Base-by-base conservation (phyloP, 2,329 filamentous ascomycete species). In the Arthrinium puccinioides region DNA sequence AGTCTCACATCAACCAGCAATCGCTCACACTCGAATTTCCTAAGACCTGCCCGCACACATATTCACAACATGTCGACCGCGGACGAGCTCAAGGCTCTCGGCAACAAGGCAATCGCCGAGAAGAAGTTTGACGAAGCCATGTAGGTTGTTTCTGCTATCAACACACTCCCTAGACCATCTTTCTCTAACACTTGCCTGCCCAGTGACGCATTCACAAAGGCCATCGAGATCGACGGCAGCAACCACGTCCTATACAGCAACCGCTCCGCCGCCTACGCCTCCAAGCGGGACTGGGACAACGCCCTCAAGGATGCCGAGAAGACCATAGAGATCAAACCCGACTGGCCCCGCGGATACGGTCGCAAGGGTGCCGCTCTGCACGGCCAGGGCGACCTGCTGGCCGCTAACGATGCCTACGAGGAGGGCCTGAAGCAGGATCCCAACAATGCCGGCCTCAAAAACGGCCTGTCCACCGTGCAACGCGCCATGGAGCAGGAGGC, bases 231-330 rank as follows among this genome's bases (percentile, higher is more conserved):
- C 55, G 86, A 96, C 46, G 83, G 89, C 34, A 68, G 72, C 44
- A 98, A 98, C 64, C 92, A 98, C 64, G 90, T 98, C 50, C 84
- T 98, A 40, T 98, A 90, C 75, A 97, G 89, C 57, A 98, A 98
- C 69, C 82, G 92, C 51, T 97, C 92, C 21, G 92, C 79, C 40
- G 79, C 79, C 31, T 78, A 94, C 57, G 87, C 90, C 30, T 96
- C 92, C 37, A 84, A 95, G 64, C 87, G 82, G 62, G 79, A 97
- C 41, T 98, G 85, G 72, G 70, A 84, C 46, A 76, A 83, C 49
- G 92, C 92, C 15, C 69, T 97, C 19, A 74, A 84, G 45, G 92
- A 98, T 72, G 92, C 92, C 40, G 82, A 82, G 57, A 96, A 96
- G 74, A 92, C 87, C 4, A 94, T 84, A 38, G 79, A 94, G 64